Base-by-base conservation (phyloP, 257 asterid species). In the Lycium barbarum region DNA sequence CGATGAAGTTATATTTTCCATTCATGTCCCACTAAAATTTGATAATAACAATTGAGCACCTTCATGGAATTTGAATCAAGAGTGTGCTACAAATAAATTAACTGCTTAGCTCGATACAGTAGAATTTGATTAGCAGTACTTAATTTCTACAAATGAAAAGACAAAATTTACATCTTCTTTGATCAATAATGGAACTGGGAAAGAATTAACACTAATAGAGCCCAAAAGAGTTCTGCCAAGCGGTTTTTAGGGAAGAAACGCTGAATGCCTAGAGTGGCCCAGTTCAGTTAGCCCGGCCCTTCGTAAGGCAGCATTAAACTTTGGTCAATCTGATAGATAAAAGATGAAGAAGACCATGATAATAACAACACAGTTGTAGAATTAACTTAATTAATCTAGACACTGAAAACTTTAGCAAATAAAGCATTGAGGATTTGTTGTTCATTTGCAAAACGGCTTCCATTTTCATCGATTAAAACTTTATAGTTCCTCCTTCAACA, bases 401-500 rank as follows among this genome's bases (percentile, higher is more conserved):
- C 5, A 11, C 59, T 73, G 17, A 73, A 47, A 73, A 5, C 0
- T 0, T 11, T 43, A 0, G 80, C 80, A 20, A 73, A 0, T 73
- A 73, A 72, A 73, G 59, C 51, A 73, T 40, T 73, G 80, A 20
- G 18, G 38, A 5, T 73, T 20, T 11, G 58, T n/a, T 18, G 55
- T 43, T 38, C 36, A 71, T 0, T 40, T 71, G 10, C 45, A 20
- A 5, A 72, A 73, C 0, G 43, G 43, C 1, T 12, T 18, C 9
- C 11, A 20, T 47, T 49, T 14, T 22, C 18, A 6, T 20, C 20
- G 0, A 73, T 20, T 49, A 47, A 7, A 45, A n/a, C 22, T 74
- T 9, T 45, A 14, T 47, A 12, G 20, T 74, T 49, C 61, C 61
- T 74, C 81, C 81, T 73, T 47, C 81, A 74, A 47, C 20, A 72